Conservation (phyloP, 1,284 basidiomycete species). For the Grifola frondosa region DNA sequence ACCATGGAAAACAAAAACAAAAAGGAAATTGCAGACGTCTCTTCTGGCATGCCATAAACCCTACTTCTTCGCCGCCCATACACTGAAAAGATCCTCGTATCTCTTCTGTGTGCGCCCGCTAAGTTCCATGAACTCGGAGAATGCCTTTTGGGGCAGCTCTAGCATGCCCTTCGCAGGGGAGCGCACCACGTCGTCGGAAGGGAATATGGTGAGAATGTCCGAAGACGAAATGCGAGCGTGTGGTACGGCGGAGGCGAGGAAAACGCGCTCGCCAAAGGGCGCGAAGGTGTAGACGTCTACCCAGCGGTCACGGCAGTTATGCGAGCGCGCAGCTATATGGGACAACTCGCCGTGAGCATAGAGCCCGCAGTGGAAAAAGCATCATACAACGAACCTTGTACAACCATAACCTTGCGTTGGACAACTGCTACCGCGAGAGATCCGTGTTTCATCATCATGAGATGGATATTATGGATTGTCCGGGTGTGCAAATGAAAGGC, state of each 20-base stretch:
- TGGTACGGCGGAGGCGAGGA: constrained; percentile 55
- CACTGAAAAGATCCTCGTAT: constrained; percentile 46
- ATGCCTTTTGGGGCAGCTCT: constrained; percentile 56
- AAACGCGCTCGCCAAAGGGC: constrained; percentile 60
- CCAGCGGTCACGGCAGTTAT: constrained; percentile 50
- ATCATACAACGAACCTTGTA: constrained; percentile 49
- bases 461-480: too few relatives aligned
- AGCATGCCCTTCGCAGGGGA: constrained; percentile 51
- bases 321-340: constrained; percentile 48
- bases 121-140: constrained; percentile 52
- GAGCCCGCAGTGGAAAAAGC: not conserved
- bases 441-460: constrained; percentile 51
- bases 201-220: constrained; percentile 58
- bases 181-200: constrained; percentile 37
- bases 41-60: not conserved
- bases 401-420: constrained; percentile 60
- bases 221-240: constrained; percentile 55
- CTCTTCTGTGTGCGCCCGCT: constrained; percentile 47
- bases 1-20: not conserved
- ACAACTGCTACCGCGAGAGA: constrained; percentile 65
- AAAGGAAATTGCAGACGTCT: not conserved
- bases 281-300: constrained; percentile 62
- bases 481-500: too few relatives aligned
- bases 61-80: constrained; percentile 6
- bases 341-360: not conserved